phyloP scores from a whole-genome alignment of 1,284 basidiomycete species.

The Irpex sp. region DNA sequence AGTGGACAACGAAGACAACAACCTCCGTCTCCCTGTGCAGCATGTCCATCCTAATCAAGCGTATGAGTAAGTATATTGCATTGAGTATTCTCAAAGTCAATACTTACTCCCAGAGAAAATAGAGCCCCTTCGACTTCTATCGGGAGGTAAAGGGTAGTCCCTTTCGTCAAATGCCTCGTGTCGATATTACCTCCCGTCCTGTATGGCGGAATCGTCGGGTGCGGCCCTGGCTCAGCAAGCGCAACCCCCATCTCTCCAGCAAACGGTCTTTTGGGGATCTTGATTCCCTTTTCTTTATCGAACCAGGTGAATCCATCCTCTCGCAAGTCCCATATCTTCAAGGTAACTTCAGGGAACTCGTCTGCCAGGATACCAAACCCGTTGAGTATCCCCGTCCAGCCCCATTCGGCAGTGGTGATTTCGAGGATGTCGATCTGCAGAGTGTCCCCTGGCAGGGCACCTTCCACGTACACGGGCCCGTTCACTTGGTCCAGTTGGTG shows the following conservation, averaged over 20 bases:
- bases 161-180: constrained; percentile 49
- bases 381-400: constrained; percentile 56
- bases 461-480: constrained; percentile 51
- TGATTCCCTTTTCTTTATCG: constrained; percentile 42
- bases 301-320: constrained; percentile 43
- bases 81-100: background rate
- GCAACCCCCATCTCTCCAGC: constrained; percentile 66
- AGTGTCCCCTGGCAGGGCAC: constrained; percentile 51
- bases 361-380: constrained; percentile 57
- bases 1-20: constrained; percentile 1
- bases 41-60: constrained; percentile 51
- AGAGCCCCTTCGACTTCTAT: constrained; percentile 58
- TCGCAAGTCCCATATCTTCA: constrained; percentile 55
- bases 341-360: constrained; percentile 44
- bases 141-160: constrained; percentile 53
- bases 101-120: constrained; percentile 55
- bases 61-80: background rate
- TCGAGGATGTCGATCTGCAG: constrained; percentile 53
- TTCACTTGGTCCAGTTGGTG: constrained; percentile 53
- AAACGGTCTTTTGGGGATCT: constrained; percentile 49
- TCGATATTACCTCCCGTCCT: constrained; percentile 60
- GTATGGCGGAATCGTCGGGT: constrained; percentile 62
- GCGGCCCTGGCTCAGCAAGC: constrained; percentile 45
- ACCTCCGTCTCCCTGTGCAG: constrained; percentile 65
- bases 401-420: constrained; percentile 52